These are phyloP conservation scores for Besnoitia besnoiti DNA, from an alignment of 169 alveolate species.

Conservation along the genomic window DNA sequence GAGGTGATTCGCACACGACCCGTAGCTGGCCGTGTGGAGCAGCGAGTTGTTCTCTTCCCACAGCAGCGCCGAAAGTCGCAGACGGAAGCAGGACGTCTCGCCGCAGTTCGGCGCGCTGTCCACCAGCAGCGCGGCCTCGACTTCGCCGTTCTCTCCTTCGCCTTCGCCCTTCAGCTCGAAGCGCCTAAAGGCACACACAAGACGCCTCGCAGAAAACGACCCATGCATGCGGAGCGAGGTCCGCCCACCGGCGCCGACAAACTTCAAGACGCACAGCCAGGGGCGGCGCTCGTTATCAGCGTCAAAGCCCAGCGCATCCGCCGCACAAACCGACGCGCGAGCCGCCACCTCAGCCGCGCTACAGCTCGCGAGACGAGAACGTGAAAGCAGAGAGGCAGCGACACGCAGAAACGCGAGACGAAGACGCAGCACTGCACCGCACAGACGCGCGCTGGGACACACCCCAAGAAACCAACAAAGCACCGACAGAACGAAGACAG, in stretches of 20 bases:
- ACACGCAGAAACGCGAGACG: too few relatives aligned
- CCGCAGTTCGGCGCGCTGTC: not conserved
- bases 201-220: too few relatives aligned
- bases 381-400: not conserved
- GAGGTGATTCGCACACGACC: too few relatives aligned
- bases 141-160: not conserved
- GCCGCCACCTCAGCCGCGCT: not conserved
- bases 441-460: too few relatives aligned
- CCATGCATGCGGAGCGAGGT: too few relatives aligned
- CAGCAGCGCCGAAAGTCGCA: not conserved
- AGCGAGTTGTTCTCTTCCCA: conserved; percentile 14
- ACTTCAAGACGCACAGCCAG: too few relatives aligned
- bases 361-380: not conserved
- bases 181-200: not conserved
- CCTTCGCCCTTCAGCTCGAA: not conserved
- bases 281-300: too few relatives aligned
- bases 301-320: not conserved
- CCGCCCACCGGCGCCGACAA: too few relatives aligned
- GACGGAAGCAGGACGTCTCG: not conserved
- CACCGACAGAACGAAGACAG: too few relatives aligned
- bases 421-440: too few relatives aligned
- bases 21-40: not conserved
- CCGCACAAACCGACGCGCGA: not conserved
- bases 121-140: not conserved
- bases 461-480: too few relatives aligned